Percentiles rank a stretch among this genome's conserved stretches.
Evolutionary conservation across 768 basidiomycete species (phyloP).

Genomic region (Lentinula guzmanii): DNA sequence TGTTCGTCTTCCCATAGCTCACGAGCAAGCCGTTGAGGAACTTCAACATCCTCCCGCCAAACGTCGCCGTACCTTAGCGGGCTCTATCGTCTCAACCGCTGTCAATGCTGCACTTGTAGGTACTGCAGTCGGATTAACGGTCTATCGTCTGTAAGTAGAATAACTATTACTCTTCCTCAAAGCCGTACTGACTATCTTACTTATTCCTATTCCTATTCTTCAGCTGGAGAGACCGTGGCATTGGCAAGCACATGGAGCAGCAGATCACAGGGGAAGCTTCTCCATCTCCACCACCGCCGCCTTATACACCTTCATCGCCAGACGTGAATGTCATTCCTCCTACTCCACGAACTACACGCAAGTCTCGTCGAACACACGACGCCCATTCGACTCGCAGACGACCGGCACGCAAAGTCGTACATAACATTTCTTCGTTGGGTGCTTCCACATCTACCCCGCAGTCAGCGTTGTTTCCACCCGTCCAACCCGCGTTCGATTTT

Average conservation of each 20-base stretch:
- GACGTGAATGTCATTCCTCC: slow-evolving; percentile 27
- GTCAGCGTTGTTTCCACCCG: slow-evolving; percentile 20
- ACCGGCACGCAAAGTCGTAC: slow-evolving; percentile 3
- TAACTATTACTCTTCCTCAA: background rate
- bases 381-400: slow-evolving; percentile 8
- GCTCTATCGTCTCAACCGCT: slow-evolving; percentile 78
- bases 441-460: slow-evolving; percentile 6
- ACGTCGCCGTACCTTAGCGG: slow-evolving; percentile 75
- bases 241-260: slow-evolving; percentile 26
- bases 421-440: slow-evolving; percentile 5
- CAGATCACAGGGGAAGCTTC: slow-evolving; percentile 10
- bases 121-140: slow-evolving; percentile 80
- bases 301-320: slow-evolving; percentile 13
- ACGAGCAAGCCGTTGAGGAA: background rate
- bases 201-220: background rate
- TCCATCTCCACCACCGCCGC: slow-evolving; percentile 15
- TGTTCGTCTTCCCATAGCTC: slow-evolving; percentile 41
- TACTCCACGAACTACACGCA: slow-evolving; percentile 38
- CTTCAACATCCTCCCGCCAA: slow-evolving; percentile 51
- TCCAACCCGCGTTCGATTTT: slow-evolving; percentile 40
- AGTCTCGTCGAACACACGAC: slow-evolving; percentile 5
- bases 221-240: slow-evolving; percentile 79
- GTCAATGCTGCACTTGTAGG: slow-evolving; percentile 83
- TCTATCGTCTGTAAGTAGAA: slow-evolving; percentile 72
- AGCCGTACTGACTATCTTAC: background rate